phyloP scores from a whole-genome alignment of 2,329 filamentous ascomycete genomes.

The Blumeriella jaapii region DNA sequence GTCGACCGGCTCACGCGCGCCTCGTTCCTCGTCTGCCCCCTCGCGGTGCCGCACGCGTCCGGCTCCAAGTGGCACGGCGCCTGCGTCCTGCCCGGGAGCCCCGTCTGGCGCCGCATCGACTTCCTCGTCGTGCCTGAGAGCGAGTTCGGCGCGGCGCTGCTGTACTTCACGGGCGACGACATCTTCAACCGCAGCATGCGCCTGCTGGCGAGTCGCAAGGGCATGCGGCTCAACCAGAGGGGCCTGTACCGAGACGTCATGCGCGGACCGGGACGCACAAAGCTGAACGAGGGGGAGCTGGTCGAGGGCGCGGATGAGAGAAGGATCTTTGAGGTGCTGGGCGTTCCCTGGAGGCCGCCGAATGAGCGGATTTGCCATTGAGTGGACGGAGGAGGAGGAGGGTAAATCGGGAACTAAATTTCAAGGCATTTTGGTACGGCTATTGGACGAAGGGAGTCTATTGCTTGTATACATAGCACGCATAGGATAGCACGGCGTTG shows the following conservation, averaged over 20 bases:
- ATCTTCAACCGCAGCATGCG: conserved; percentile 86
- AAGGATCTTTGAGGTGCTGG: conserved; percentile 69
- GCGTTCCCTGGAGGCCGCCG: conserved; percentile 75
- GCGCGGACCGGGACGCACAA: conserved; percentile 43
- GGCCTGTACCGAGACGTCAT: conserved; percentile 66
- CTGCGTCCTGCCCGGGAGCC: conserved; percentile 50
- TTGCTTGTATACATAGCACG: background rate
- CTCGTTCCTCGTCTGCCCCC: conserved; percentile 57
- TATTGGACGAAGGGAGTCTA: background rate
- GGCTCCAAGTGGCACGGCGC: conserved; percentile 80
- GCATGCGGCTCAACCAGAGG: conserved; percentile 74
- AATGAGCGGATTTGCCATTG: conserved; percentile 60
- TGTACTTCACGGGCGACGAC: conserved; percentile 96
- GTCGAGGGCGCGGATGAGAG: conserved; percentile 66
- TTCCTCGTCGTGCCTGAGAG: conserved; percentile 70
- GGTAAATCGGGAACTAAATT: no score
- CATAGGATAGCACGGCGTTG: no score
- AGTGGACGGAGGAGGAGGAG: background rate
- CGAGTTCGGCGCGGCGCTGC: conserved; percentile 70
- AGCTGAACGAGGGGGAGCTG: conserved; percentile 55
- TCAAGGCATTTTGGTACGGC: no score
- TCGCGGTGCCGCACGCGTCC: conserved; percentile 42
- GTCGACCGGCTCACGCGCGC: conserved; percentile 46
- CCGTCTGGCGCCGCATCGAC: conserved; percentile 71
- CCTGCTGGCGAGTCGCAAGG: conserved; percentile 66